A percentile compares a stretch with the other conserved stretches of the same genome.
These are phyloP conservation scores for Zoysia matrella DNA, from an alignment of 202 grass and related monocot genomes.

Conservation along the genomic window DNA sequence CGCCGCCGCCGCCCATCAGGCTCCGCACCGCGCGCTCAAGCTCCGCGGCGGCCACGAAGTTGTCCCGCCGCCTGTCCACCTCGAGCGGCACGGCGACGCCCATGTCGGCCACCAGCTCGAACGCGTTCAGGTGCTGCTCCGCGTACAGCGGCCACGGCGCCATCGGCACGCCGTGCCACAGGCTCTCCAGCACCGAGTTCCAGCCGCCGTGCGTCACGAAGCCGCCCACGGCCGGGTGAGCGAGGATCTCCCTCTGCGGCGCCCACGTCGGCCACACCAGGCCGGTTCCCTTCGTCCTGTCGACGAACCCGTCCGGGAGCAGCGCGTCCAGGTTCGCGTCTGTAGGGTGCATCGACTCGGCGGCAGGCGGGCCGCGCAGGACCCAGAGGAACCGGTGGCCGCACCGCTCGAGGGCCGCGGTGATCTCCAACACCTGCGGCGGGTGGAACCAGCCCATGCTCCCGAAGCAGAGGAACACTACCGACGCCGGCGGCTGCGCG, in stretches of 20 bases:
- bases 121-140: constrained; percentile 79
- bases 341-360: constrained; percentile 51
- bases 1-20: constrained; percentile 54
- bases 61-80: constrained; percentile 47
- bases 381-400: constrained; percentile 66
- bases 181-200: constrained; percentile 62
- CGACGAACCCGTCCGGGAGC: constrained; percentile 58
- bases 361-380: constrained; percentile 4
- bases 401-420: constrained; percentile 55
- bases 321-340: constrained; percentile 57
- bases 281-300: constrained; percentile 46
- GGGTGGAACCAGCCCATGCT: constrained; percentile 65
- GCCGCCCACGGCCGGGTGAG: constrained; percentile 49
- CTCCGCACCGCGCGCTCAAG: constrained; percentile 51
- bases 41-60: constrained; percentile 60
- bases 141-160: constrained; percentile 67
- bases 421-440: constrained; percentile 60
- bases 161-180: constrained; percentile 70
- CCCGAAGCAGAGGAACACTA: constrained; percentile 79
- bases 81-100: constrained; percentile 53
- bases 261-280: constrained; percentile 61
- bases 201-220: constrained; percentile 68
- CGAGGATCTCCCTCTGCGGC: constrained; percentile 61
- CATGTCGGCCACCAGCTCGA: constrained; percentile 54
- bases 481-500: constrained; percentile 57